These are phyloP conservation scores for Cercospora berteroae DNA, from an alignment of 2,329 filamentous ascomycete genomes.

Conservation along the genomic window DNA sequence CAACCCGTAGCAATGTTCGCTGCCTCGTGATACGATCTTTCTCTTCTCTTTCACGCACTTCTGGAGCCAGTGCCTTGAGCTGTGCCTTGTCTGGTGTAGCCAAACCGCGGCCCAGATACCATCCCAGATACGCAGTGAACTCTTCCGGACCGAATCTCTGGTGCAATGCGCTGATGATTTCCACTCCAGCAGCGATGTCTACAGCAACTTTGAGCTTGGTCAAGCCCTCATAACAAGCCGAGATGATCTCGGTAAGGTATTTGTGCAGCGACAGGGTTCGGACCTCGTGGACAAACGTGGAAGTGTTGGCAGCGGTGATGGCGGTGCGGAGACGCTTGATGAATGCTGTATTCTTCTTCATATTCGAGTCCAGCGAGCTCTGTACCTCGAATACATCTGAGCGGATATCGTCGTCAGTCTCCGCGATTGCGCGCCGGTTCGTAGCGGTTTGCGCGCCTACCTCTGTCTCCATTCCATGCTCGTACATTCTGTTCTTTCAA, in stretches of 20 bases:
- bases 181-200: slow-evolving; percentile 88
- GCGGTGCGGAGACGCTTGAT: slow-evolving; percentile 94
- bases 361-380: slow-evolving; percentile 81
- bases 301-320: slow-evolving; percentile 73
- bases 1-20: slow-evolving; percentile 79
- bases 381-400: slow-evolving; percentile 75
- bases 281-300: slow-evolving; percentile 86
- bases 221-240: slow-evolving; percentile 90
- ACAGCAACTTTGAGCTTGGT: slow-evolving; percentile 86
- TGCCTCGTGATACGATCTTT: slow-evolving; percentile 88
- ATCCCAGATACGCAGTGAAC: slow-evolving; percentile 88
- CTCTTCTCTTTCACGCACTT: slow-evolving; percentile 90
- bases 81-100: slow-evolving; percentile 83
- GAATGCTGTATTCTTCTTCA: slow-evolving; percentile 98
- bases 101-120: slow-evolving; percentile 87
- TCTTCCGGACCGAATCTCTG: slow-evolving; percentile 88
- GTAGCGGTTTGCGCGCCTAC: slow-evolving; percentile 50
- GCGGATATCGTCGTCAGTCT: not conserved
- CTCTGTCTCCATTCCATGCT: slow-evolving; percentile 85
- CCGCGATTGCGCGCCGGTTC: not conserved
- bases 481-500: slow-evolving; percentile 82
- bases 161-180: slow-evolving; percentile 91
- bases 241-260: slow-evolving; percentile 95
- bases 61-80: slow-evolving; percentile 73
- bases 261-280: slow-evolving; percentile 88